Base-by-base conservation (phyloP, 306 rosid genomes). In the Erythrophleum fordii region DNA sequence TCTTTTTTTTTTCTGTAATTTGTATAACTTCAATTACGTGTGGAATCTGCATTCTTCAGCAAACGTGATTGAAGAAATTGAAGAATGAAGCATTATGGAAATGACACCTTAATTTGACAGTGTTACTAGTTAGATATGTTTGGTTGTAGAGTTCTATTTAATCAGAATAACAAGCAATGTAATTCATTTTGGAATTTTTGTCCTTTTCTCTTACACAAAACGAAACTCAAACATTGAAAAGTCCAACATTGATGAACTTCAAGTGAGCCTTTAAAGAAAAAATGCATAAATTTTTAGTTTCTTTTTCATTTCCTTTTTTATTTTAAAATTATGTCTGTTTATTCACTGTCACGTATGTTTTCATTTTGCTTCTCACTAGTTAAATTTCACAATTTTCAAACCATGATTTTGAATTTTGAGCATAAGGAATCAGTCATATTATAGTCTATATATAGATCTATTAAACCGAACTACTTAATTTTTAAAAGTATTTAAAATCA, bases 101-200 rank as follows among this genome's bases (percentile, higher is more conserved):
- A n/a, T 0, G 35, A 31, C 48, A 76, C 31, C 6, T 23, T 25
- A 25, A 58, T 41, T 59, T 55, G 52, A 55, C 16, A 11, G 1
- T 4, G 14, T 39, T 39, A 37, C 35, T 23, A 13, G 1, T 20
- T 35, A 29, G 16, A 14, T 58, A 14, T 16, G 29, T 39, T 39
- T 5, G 51, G 13, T 39, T 16, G 2, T 55, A 39, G 41, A 46
- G 18, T 31, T 31, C 34, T 34, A 14, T 48, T 49, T 65, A 11
- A 77, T 66, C 66, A 51, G 25, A 77, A 51, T 25, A 46, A 26
- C 49, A 39, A 77, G 23, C 39, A 31, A 12, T 58, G 69, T 9
- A 46, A 23, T 62, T 76, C 3, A 13, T 73, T 74, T 52, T n/a
- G 34, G 51, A 66, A 46, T 31, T 68, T 62, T 12, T 28, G 12